Evolutionary conservation across 2,329 filamentous ascomycete genomes (phyloP), one percentile per base, ranked within the genome.

Genomic region (Mycosphaerella sp.): DNA sequence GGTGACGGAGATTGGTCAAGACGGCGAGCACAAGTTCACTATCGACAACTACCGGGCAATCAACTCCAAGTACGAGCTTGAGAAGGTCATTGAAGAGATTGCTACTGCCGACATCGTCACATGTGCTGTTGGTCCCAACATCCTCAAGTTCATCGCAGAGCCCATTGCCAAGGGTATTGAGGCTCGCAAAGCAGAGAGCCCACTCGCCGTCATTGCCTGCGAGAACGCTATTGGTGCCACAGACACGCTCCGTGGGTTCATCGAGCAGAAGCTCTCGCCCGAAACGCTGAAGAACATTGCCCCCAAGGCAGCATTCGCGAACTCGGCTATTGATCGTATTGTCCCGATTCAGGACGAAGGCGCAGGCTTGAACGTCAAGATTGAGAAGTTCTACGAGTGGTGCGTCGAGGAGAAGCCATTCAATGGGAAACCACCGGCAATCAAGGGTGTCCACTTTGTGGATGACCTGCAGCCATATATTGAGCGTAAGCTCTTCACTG

Each of bases 311-410:
- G 83, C 86, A 62, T 97, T 94, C 69, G 91, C 91, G 74, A 98
- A 98, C 77, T 95, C 89, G 56, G 93, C 93, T 63, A 96, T 98
- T 69, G 93, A 98, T 77, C 88, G 93, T 55, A 98, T 98, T 68
- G 93, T 97, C 18, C 93, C 93, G 12, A 87, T 89, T 39, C 93
- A 97, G 74, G 84, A 89, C 55, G 74, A 81, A 44, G 75, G 87
- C 63, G 81, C 85, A 18, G 89, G 89, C 50, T 79, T 98, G 40
- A 84, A 96, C 66, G 93, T 98, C 60, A 90, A 85, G 65, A 89
- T 98, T 42, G 93, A 98, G 79, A 93, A 93, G 75, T 98, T 97
- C 79, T 96, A 88, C 75, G 93, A 98, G 76, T 98, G 93, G 93
- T 91, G 93, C 35, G 90, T 98, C 45, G 93, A 98, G 68, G 76